Base-by-base conservation (phyloP, 768 basidiomycete species). In the Hebeloma cylindrosporum region DNA sequence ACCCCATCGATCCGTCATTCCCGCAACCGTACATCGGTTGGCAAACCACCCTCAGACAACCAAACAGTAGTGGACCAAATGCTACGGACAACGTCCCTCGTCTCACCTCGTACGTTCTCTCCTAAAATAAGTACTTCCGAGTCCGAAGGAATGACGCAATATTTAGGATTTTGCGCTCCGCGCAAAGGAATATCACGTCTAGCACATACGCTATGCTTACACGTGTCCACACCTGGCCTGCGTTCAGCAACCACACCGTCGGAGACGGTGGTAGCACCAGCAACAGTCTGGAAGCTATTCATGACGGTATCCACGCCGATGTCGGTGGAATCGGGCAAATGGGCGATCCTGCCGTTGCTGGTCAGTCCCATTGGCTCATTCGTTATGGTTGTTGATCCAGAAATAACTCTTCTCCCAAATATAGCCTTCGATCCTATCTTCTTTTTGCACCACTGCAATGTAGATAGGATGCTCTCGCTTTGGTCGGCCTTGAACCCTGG, bases 361-460 rank as follows among this genome's bases (percentile, higher is more conserved):
- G 73, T 72, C 23, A 39, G 62, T 46, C 7, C 18, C 17, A 10
- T 38, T 21, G 32, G 26, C 16, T 13, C 25, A 16, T 37, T 16
- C 42, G 11, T 16, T 20, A 6, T 28, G 29, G 30, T 23, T 17
- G 11, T 39, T 13, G n/a, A 27, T 26, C 10, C 27, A 17, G 33
- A 21, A 9, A 5, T 35, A 35, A 37, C 25, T 35, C 11, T 41
- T 13, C 0, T 11, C 26, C 14, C n/a, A n/a, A n/a, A n/a, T 29
- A 2, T 26, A 73, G 77, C 63, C 0, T 75, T 77, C 46, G 78
- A 79, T 52, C 75, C 76, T 0, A 70, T 77, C 48, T 79, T 80
- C 64, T 78, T 67, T 58, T 53, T 79, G 48, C 79, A 79, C 49
- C 78, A 80, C 52, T 50, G 58, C 46, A 75, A 80, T 34, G 75